These are phyloP conservation scores for Teunomyces pallodes DNA, from an alignment of 805 yeast species.

Conservation along the genomic window DNA sequence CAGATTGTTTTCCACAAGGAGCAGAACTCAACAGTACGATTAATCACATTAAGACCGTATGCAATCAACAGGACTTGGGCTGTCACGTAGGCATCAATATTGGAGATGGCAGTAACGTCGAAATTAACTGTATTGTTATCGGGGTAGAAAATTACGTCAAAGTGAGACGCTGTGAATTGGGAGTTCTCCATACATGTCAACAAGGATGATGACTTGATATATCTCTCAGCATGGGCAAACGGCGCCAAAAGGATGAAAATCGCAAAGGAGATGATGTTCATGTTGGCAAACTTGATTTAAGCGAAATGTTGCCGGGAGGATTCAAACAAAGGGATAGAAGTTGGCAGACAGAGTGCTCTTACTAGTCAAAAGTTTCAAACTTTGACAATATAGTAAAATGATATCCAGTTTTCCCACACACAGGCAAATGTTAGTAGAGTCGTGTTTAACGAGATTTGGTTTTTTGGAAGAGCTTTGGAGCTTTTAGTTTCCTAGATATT, in stretches of 20 bases:
- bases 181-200: conserved; percentile 92
- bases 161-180: conserved; percentile 77
- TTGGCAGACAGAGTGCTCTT: not conserved
- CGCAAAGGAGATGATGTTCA: conserved; percentile 1
- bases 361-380: not conserved
- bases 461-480: not conserved
- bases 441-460: not conserved
- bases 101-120: conserved; percentile 74
- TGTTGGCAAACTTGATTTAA: not conserved
- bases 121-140: conserved; percentile 58
- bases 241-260: conserved; percentile 1
- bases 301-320: no score
- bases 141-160: conserved; percentile 75
- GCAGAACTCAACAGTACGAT: conserved; percentile 63
- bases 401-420: not conserved
- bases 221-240: conserved; percentile 17
- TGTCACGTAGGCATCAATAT: conserved; percentile 62
- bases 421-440: not conserved
- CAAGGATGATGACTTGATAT: conserved; percentile 60
- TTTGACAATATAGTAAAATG: not conserved
- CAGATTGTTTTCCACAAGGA: conserved; percentile 53
- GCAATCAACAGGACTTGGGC: conserved; percentile 68
- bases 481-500: not conserved
- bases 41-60: conserved; percentile 71
- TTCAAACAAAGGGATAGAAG: no score